Evolutionary conservation across 139 green algal species (phyloP).

Genomic region (Chlamydomonas urium): DNA sequence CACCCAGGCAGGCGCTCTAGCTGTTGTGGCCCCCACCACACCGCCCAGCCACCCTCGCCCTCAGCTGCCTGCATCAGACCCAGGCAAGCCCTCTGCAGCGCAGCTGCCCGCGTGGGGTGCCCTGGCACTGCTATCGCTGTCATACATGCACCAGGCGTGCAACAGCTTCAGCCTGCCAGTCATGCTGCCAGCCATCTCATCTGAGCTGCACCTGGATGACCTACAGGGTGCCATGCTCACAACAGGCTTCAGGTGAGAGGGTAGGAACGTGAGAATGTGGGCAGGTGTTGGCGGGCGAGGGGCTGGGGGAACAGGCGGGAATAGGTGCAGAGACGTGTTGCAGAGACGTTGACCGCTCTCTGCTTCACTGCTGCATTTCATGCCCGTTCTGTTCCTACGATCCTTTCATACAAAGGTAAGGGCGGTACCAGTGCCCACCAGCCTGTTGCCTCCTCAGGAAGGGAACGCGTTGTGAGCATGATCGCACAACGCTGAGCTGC

Average conservation of each 20-base stretch:
- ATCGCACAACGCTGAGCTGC: not conserved
- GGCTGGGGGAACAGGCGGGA: not conserved
- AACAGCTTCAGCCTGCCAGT: slow-evolving; percentile 72
- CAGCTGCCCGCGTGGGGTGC: no score
- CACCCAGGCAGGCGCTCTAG: no score
- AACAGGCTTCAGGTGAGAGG: slow-evolving; percentile 28
- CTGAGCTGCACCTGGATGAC: slow-evolving; percentile 56
- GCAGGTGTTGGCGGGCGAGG: not conserved
- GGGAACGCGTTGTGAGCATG: not conserved
- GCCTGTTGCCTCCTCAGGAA: not conserved
- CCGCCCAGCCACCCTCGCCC: no score
- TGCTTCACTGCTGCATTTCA: not conserved
- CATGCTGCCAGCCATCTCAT: slow-evolving; percentile 74
- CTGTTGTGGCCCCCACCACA: no score
- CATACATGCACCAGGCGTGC: slow-evolving; percentile 81
- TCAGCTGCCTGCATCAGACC: no score
- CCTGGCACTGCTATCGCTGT: slow-evolving; percentile 61
- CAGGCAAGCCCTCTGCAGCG: no score
- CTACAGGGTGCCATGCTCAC: slow-evolving; percentile 48
- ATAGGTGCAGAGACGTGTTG: not conserved
- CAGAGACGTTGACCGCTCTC: no score
- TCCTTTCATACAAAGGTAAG: not conserved
- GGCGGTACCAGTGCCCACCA: not conserved
- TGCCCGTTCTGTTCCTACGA: not conserved
- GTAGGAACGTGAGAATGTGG: not conserved